phyloP scores from a whole-genome alignment of 2,329 filamentous ascomycete species.

The Stachybotrys elegans region DNA sequence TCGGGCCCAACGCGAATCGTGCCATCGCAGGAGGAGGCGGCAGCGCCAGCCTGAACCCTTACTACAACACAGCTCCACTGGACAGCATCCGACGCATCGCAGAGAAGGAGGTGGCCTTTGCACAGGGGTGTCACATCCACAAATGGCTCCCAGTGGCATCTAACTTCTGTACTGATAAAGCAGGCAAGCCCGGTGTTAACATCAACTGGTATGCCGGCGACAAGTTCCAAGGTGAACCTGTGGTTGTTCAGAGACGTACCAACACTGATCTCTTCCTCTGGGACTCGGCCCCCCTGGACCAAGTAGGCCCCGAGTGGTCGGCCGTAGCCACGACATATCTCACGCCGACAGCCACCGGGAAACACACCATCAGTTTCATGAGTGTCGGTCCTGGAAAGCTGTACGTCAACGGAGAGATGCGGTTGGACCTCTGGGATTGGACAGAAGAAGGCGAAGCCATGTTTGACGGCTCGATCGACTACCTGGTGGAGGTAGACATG shows the following conservation, averaged over 20 bases:
- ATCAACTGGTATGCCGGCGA: slow-evolving; percentile 63
- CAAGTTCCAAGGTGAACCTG: slow-evolving; percentile 52
- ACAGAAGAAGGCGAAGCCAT: slow-evolving; percentile 65
- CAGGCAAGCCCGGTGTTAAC: slow-evolving; percentile 54
- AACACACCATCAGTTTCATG: slow-evolving; percentile 63
- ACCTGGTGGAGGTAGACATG: slow-evolving; percentile 56
- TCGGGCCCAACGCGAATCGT: slow-evolving; percentile 62
- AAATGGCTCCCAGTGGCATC: slow-evolving; percentile 22
- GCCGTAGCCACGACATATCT: slow-evolving; percentile 57
- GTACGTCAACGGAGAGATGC: slow-evolving; percentile 53
- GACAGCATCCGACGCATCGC: slow-evolving; percentile 55
- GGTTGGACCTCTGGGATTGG: slow-evolving; percentile 65
- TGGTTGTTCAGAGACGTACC: slow-evolving; percentile 51
- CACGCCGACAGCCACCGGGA: slow-evolving; percentile 53
- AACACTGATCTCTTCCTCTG: slow-evolving; percentile 66
- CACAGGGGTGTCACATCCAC: slow-evolving; percentile 26
- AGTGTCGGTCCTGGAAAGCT: slow-evolving; percentile 61
- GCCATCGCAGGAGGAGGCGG: slow-evolving; percentile 65
- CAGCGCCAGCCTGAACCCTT: slow-evolving; percentile 63
- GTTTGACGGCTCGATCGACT: slow-evolving; percentile 64
- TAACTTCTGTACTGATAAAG: slow-evolving; percentile 20
- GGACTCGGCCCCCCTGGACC: slow-evolving; percentile 59
- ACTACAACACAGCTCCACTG: slow-evolving; percentile 58
- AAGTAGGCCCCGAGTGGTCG: slow-evolving; percentile 60
- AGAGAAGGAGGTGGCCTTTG: slow-evolving; percentile 52